Evolutionary conservation across 805 yeast species (phyloP), one percentile per base, ranked within the genome.

Genomic region (Sungouiozyma ichnusensis): DNA sequence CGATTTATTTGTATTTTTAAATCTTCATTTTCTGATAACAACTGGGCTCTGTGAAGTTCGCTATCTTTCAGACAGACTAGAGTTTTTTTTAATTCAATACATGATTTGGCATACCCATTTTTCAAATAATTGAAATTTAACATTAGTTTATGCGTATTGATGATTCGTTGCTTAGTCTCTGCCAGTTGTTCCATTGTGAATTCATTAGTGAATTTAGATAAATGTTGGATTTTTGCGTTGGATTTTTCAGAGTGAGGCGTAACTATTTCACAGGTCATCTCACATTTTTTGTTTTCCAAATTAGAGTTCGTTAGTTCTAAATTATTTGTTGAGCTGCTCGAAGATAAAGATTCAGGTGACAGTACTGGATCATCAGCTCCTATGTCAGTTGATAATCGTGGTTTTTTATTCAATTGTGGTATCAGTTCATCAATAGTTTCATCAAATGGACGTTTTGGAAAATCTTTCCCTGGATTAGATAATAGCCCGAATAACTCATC

Each of bases 331-430:
- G n/a, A n/a, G n/a, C n/a, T n/a, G n/a, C n/a, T 48, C 8, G 69
- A 63, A 11, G 63, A 51, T 20, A 65, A 43, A 1, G 69, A 65
- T 18, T 54, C 66, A 3, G 70, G 70, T 6, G 68, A 58, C 20
- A 64, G 16, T 15, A 44, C 38, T 20, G 44, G 49, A 34, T 46
- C 44, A 15, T 37, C 38, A 4, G 20, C 14, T 18, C 14, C 18
- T 35, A 18, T 35, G 17, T 3, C 20, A 20, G 16, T n/a, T 34
- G 15, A 20, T 15, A 16, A 32, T 19, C 34, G 27, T 38, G 16
- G 13, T 36, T 24, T 31, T n/a, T 37, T 37, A 16, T 29, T 15
- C 6, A 17, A 16, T 6, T 4, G 33, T 16, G 17, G 11, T 13
- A 16, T 34, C 36, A 29, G 7, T 16, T 18, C 35, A 16, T 38